A percentile compares a stretch with the other conserved stretches of the same genome.
Evolutionary conservation across 495 filamentous ascomycete species (phyloP).

Genomic region (Hypoxylon rickii): DNA sequence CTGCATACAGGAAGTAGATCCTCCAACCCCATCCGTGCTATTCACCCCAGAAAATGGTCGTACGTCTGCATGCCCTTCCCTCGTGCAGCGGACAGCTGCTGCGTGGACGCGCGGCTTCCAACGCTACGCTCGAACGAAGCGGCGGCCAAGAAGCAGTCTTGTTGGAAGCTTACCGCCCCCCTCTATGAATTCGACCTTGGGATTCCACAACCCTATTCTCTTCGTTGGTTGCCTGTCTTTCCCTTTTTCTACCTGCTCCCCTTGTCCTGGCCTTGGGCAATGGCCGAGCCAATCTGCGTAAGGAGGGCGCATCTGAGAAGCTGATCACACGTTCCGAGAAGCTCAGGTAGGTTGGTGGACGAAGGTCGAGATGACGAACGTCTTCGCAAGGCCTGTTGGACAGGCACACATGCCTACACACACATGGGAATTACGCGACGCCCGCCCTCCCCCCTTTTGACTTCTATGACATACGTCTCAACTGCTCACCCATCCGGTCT

Average conservation of each 20-base stretch:
- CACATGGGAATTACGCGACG: conserved; percentile 11
- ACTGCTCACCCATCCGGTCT: conserved; percentile 27
- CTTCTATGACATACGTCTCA: conserved; percentile 21
- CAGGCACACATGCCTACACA: not conserved
- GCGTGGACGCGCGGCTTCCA: conserved; percentile 30
- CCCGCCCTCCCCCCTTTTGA: not conserved
- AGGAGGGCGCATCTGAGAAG: not conserved
- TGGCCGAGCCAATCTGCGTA: conserved; percentile 16
- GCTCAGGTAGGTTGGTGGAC: not conserved
- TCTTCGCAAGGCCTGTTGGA: conserved; percentile 4
- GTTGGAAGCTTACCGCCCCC: conserved; percentile 24
- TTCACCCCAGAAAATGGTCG: conserved; percentile 20
- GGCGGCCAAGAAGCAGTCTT: conserved; percentile 4
- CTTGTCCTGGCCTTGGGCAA: not conserved
- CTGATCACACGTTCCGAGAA: conserved; percentile 19
- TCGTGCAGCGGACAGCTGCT: conserved; percentile 4
- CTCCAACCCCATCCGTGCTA: conserved; percentile 6
- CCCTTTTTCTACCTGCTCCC: not conserved
- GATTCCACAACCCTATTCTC: conserved; percentile 18
- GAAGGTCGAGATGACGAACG: conserved; percentile 15
- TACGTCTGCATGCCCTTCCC: conserved; percentile 7
- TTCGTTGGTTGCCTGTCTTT: not conserved
- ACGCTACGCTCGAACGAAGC: conserved; percentile 3
- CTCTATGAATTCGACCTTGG: no score
- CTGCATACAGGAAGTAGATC: conserved; percentile 15